Percentiles rank a stretch among this genome's conserved stretches.
Conservation (phyloP, 2,329 filamentous ascomycete species). For the Arthrobotrys sphaeroides region DNA sequence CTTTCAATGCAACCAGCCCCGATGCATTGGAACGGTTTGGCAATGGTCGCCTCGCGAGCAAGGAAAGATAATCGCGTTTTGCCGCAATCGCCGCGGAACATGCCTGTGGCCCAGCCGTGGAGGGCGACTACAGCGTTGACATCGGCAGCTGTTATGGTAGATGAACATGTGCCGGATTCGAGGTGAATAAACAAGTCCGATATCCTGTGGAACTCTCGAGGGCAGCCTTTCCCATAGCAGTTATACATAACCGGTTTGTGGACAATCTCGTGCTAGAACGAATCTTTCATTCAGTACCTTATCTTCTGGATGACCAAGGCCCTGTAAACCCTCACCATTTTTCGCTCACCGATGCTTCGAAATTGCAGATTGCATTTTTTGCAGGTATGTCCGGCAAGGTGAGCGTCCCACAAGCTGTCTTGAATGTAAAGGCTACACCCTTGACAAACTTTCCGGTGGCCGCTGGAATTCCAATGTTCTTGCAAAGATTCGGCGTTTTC, state of each 20-base stretch:
- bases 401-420: too few species aligned
- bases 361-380: neutral
- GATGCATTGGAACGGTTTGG: neutral
- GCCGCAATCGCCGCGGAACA: neutral
- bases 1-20: neutral
- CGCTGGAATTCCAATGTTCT: neutral
- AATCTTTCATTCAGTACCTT: neutral
- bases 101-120: neutral
- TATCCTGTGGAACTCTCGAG: neutral
- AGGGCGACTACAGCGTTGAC: neutral
- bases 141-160: neutral
- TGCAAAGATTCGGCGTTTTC: neutral
- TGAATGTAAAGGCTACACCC: neutral
- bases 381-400: neutral
- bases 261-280: neutral
- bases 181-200: slow-evolving; percentile 11
- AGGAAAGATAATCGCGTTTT: neutral
- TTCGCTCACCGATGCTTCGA: neutral
- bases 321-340: neutral
- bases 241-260: neutral
- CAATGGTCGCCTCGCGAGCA: neutral
- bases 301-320: neutral
- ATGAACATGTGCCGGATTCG: neutral
- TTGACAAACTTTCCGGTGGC: neutral
- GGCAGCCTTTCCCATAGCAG: neutral